Conservation (phyloP, 306 rosid species). For the Lotus japonicus region DNA sequence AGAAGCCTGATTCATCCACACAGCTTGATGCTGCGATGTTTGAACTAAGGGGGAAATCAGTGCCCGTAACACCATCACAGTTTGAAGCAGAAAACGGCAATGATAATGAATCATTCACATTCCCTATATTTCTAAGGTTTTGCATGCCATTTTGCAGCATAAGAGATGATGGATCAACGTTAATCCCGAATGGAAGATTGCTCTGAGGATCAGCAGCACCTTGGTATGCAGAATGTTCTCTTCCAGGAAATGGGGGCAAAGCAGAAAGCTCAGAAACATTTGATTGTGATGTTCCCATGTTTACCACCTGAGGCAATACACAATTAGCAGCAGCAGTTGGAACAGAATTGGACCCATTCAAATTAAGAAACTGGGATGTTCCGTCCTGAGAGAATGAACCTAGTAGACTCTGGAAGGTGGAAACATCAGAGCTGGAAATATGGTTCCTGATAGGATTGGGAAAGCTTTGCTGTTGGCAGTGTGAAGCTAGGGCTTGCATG, state of each 20-base stretch:
- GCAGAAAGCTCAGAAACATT: slow-evolving; percentile 43
- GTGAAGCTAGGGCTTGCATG: slow-evolving; percentile 48
- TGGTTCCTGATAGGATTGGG: slow-evolving; percentile 48
- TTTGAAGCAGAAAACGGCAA: slow-evolving; percentile 59
- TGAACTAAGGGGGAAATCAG: slow-evolving; percentile 58
- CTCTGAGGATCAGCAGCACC: slow-evolving; percentile 68
- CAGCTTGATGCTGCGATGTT: slow-evolving; percentile 54
- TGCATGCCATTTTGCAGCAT: slow-evolving; percentile 66
- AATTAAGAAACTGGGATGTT: slow-evolving; percentile 52
- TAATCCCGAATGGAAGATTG: slow-evolving; percentile 75
- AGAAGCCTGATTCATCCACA: slow-evolving; percentile 65
- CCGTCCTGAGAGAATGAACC: slow-evolving; percentile 66
- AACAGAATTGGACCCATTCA: slow-evolving; percentile 39
- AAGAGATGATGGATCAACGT: slow-evolving; percentile 68
- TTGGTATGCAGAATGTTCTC: slow-evolving; percentile 70
- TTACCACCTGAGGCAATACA: slow-evolving; percentile 52
- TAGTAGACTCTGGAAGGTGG: slow-evolving; percentile 63
- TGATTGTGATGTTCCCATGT: slow-evolving; percentile 42
- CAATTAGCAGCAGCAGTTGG: slow-evolving; percentile 60
- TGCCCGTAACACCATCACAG: slow-evolving; percentile 49
- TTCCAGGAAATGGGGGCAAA: slow-evolving; percentile 83
- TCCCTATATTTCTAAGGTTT: slow-evolving; percentile 55
- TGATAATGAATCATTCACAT: slow-evolving; percentile 44
- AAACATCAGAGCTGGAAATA: slow-evolving; percentile 51
- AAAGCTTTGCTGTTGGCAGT: slow-evolving; percentile 64